A percentile compares a stretch with the other conserved stretches of the same genome.
Conservation (phyloP, 805 yeast species). For the Nakazawaea holstii region DNA sequence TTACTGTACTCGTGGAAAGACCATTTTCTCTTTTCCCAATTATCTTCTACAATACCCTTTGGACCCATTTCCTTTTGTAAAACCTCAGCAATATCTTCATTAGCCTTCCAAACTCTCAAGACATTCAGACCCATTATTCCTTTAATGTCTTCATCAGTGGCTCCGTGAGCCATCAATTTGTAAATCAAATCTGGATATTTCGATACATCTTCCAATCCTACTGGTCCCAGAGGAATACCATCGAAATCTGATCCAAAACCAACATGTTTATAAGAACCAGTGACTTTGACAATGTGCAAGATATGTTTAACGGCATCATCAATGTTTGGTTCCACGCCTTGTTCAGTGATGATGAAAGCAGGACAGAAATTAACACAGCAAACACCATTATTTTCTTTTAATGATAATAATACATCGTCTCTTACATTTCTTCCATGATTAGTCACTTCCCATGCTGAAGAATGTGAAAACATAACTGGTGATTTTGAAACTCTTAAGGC, state of each 20-base stretch:
- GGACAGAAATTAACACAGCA: constrained; percentile 43
- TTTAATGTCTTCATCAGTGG: constrained; percentile 38
- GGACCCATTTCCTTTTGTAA: constrained; percentile 16
- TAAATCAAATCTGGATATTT: constrained; percentile 46
- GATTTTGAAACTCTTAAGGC: constrained; percentile 32
- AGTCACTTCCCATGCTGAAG: constrained; percentile 35
- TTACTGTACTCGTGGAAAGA: constrained; percentile 26
- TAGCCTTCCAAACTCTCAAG: constrained; percentile 40
- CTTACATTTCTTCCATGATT: constrained; percentile 42
- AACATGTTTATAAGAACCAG: constrained; percentile 34
- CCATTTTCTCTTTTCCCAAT: constrained; percentile 41
- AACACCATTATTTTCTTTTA: constrained; percentile 41
- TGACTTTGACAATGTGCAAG: constrained; percentile 32
- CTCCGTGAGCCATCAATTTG: constrained; percentile 26
- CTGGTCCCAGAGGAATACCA: constrained; percentile 43
- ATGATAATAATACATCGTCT: constrained; percentile 36
- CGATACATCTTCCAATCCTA: constrained; percentile 49
- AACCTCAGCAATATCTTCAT: constrained; percentile 26
- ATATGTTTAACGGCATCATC: constrained; percentile 44
- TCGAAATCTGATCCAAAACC: constrained; percentile 50
- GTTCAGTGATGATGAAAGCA: constrained; percentile 24
- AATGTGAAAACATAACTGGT: constrained; percentile 47
- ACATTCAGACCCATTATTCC: constrained; percentile 42
- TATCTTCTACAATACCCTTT: constrained; percentile 27
- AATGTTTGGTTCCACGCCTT: constrained; percentile 26